phyloP scores from a whole-genome alignment of 495 filamentous ascomycete species.

The Hyaloscypha finlandica region DNA sequence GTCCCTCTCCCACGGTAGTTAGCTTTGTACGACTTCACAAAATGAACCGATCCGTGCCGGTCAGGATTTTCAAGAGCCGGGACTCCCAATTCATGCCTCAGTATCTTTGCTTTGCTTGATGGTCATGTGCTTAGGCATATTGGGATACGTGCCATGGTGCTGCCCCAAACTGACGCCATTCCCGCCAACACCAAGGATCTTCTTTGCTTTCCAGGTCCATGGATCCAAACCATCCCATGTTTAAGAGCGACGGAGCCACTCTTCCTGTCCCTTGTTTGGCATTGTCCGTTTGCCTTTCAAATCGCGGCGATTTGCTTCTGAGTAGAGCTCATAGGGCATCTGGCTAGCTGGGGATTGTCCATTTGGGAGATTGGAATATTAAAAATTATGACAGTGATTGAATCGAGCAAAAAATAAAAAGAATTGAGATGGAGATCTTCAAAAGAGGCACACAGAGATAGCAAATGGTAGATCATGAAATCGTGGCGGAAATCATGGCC shows the following conservation, averaged over 20 bases:
- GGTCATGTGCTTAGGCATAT: constrained; percentile 2
- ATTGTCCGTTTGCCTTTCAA: neutral
- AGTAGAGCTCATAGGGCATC: neutral
- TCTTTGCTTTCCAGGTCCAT: neutral
- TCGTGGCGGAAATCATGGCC: too few relatives aligned
- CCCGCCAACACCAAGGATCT: neutral
- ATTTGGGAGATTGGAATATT: neutral
- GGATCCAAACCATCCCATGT: neutral
- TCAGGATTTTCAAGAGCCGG: neutral
- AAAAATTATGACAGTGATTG: neutral
- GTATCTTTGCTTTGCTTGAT: constrained; percentile 4
- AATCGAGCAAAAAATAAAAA: too few relatives aligned
- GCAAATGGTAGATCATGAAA: too few relatives aligned
- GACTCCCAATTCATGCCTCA: constrained; percentile 1
- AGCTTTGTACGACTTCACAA: constrained; percentile 14
- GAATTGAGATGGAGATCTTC: too few relatives aligned
- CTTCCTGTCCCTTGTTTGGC: neutral
- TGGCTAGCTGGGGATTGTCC: neutral
- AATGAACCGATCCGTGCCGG: neutral
- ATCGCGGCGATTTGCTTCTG: neutral
- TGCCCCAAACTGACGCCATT: constrained; percentile 6
- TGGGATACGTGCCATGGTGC: neutral
- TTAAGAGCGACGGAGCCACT: constrained; percentile 12
- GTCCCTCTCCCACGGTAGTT: too few relatives aligned
- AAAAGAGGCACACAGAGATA: neutral